Percentiles rank a stretch among this genome's conserved stretches.
Evolutionary conservation across 2,329 filamentous ascomycete genomes (phyloP).

Genomic region (Sporothrix pseudoabietina): DNA sequence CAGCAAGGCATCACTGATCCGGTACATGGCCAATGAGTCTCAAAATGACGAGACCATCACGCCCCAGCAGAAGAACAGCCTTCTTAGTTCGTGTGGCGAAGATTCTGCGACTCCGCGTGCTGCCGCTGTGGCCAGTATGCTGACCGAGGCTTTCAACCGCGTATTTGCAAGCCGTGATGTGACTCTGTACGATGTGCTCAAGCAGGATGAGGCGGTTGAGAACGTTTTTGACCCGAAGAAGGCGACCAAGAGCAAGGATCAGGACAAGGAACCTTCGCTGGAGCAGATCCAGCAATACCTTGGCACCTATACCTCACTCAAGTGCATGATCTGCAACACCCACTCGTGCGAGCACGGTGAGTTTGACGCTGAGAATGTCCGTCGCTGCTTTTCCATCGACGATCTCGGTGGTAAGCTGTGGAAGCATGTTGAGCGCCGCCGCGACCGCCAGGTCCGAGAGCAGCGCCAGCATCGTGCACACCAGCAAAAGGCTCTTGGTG

Average conservation of each 20-base stretch:
- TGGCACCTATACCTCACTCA: conserved; percentile 58
- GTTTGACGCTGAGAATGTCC: conserved; percentile 57
- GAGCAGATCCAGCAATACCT: conserved; percentile 51
- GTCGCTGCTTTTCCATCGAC: conserved; percentile 57
- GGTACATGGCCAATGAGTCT: conserved; percentile 54
- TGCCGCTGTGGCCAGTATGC: conserved; percentile 50
- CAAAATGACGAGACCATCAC: conserved; percentile 53
- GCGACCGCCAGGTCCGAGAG: conserved; percentile 38
- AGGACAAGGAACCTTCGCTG: conserved; percentile 43
- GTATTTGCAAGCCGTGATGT: conserved; percentile 55
- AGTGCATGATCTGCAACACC: conserved; percentile 61
- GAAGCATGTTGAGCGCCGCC: conserved; percentile 34
- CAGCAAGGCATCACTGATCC: conserved; percentile 55
- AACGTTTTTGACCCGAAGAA: conserved; percentile 57
- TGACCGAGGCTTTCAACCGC: conserved; percentile 59
- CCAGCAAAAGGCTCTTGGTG: neutral
- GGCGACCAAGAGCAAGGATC: conserved; percentile 48
- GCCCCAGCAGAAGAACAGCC: conserved; percentile 57
- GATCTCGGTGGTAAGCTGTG: conserved; percentile 33
- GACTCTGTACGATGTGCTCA: conserved; percentile 55
- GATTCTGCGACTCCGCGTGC: conserved; percentile 46
- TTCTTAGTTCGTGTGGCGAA: conserved; percentile 51
- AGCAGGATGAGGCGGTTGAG: conserved; percentile 58
- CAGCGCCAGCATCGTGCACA: conserved; percentile 2
- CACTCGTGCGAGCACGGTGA: conserved; percentile 65